Base-by-base conservation (phyloP, 2,329 filamentous ascomycete species). In the Rasamsonia emersonii region DNA sequence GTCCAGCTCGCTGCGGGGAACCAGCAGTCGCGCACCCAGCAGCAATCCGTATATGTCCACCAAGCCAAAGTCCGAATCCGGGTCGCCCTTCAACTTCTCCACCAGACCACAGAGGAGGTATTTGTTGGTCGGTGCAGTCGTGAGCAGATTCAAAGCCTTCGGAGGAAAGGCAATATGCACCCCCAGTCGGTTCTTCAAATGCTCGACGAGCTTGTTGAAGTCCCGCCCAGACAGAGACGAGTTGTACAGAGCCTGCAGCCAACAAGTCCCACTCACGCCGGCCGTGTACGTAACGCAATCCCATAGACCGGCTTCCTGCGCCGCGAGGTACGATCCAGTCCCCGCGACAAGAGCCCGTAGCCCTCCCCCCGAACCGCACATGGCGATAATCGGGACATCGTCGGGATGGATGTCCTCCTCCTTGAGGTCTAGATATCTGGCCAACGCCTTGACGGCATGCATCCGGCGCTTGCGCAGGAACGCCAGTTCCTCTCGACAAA, bases 201-300 rank as follows among this genome's bases (percentile, higher is more conserved):
- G 91, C 7, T 88, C 75, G 23, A 95, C 73, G 13, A 94, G 68
- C 21, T 68, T 73, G 14, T 70, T 65, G 44, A 93, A 74, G 40
- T 74, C 76, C 33, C 78, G 75, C 10, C 71, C 68, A 0, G 80
- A 72, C 35, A 96, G 71, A 1, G 85, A 84, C 0, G 85, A 89
- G 50, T 91, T 79, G 53, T 84, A 94, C 3, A 98, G 68, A 0
- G 83, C 71, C 55, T 96, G 89, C 4, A 96, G 70, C 91, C 91
- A 98, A 57, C 91, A 96, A 42, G 84, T 93, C 0, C 91, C 91
- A 52, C 86, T 95, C 29, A 98, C 91, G 1, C 91, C 91, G 4
- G 89, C 86, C 1, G 86, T 93, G 51, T 98, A 98, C 2, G 88
- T 96, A 8, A 85, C 73, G 53, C 91, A 96, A 58, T 95, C 88